A percentile compares a stretch with the other conserved stretches of the same genome.
phyloP scores from a whole-genome alignment of 495 filamentous ascomycete species.

The Penicillium subrubescens region DNA sequence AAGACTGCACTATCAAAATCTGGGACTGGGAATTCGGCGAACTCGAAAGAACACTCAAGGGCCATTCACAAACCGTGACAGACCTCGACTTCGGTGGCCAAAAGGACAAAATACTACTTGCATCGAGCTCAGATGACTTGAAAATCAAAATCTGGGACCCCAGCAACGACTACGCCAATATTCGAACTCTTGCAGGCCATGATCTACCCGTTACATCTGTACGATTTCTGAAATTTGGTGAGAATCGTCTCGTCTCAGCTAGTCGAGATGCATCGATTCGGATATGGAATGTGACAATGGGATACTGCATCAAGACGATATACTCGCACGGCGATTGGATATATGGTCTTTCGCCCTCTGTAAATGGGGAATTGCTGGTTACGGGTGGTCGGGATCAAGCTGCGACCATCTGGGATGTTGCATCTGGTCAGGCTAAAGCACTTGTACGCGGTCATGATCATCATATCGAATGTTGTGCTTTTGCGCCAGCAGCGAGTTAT shows the following conservation, averaged over 20 bases:
- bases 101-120: conserved; percentile 80
- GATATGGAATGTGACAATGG: conserved; percentile 15
- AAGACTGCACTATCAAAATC: conserved; percentile 92
- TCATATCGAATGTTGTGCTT: conserved; percentile 79
- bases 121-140: conserved; percentile 86
- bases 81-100: conserved; percentile 94
- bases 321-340: conserved; percentile 61
- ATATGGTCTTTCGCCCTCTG: conserved; percentile 76
- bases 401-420: conserved; percentile 79
- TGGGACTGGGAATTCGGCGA: conserved; percentile 99
- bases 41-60: conserved; percentile 87
- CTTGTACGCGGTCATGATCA: conserved; percentile 86
- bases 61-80: conserved; percentile 86
- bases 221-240: conserved; percentile 75
- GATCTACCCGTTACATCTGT: conserved; percentile 89
- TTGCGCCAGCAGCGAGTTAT: conserved; percentile 79
- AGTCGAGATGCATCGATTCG: conserved; percentile 37
- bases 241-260: conserved; percentile 82
- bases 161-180: conserved; percentile 91
- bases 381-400: conserved; percentile 80
- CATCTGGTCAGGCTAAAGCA: conserved; percentile 62
- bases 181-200: conserved; percentile 88
- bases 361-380: conserved; percentile 79
- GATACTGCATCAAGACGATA: conserved; percentile 10
- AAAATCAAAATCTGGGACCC: conserved; percentile 98